These are phyloP conservation scores for Eucalyptus shirleyi DNA, from an alignment of 345 rosid species.

Conservation along the genomic window DNA sequence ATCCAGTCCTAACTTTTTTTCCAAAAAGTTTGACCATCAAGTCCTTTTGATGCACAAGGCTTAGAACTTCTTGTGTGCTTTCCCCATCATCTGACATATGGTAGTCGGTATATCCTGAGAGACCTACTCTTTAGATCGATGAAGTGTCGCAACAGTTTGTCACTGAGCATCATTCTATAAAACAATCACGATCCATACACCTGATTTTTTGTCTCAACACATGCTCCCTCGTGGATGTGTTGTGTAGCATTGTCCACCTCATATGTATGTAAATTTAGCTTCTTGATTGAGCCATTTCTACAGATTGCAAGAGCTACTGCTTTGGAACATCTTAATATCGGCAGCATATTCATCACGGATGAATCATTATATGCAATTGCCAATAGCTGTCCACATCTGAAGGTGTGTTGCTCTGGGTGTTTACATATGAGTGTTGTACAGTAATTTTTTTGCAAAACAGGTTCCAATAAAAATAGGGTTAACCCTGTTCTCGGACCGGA, in stretches of 20 bases:
- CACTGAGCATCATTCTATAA: not conserved
- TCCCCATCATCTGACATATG: not conserved
- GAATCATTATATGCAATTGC: no score
- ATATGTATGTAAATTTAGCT: not conserved
- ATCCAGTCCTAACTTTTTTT: not conserved
- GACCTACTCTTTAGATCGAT: not conserved
- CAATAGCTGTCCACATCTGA: no score
- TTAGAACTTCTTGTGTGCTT: not conserved
- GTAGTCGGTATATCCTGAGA: not conserved
- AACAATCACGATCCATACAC: not conserved
- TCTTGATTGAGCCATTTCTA: not conserved
- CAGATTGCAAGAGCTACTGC: conserved; percentile 65
- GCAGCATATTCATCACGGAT: conserved; percentile 47
- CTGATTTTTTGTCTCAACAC: not conserved
- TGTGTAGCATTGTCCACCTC: not conserved
- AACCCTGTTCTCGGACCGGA: no score
- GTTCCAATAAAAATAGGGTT: no score
- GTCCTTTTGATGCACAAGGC: not conserved
- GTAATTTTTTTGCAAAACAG: no score
- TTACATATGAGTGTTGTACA: no score
- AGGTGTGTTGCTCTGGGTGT: no score
- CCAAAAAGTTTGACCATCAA: not conserved
- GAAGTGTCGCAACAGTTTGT: not conserved
- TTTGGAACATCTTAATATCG: conserved; percentile 66
- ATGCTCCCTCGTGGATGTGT: not conserved